These are phyloP conservation scores for Phialemonium atrogriseum DNA, from an alignment of 2,329 filamentous ascomycete species.

Conservation along the genomic window DNA sequence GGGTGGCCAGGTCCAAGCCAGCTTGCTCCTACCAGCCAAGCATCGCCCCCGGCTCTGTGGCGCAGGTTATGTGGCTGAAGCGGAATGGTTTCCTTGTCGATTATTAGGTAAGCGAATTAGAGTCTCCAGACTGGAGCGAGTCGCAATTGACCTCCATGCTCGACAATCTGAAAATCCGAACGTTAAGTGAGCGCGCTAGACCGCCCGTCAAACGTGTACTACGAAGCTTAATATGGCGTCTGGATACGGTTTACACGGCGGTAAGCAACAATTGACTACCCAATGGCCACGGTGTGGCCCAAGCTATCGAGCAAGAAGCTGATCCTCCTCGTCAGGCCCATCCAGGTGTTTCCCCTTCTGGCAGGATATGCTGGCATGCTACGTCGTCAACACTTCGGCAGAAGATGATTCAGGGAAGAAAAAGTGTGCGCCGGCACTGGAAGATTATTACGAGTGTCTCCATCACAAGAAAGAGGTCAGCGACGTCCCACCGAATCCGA, in stretches of 20 bases:
- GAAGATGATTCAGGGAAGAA: slow-evolving; percentile 75
- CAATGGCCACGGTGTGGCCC: slow-evolving; percentile 9
- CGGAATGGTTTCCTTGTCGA: too few relatives aligned
- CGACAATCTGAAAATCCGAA: too few relatives aligned
- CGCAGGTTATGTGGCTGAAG: too few relatives aligned
- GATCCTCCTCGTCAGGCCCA: slow-evolving; percentile 35
- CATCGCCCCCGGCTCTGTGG: too few relatives aligned
- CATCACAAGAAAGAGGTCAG: slow-evolving; percentile 97
- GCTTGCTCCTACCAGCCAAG: too few relatives aligned
- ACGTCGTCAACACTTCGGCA: slow-evolving; percentile 82
- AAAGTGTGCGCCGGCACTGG: slow-evolving; percentile 76
- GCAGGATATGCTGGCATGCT: slow-evolving; percentile 98
- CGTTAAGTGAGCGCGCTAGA: too few relatives aligned
- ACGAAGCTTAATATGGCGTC: slow-evolving; percentile 55
- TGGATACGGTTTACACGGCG: slow-evolving; percentile 73
- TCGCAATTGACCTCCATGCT: too few relatives aligned
- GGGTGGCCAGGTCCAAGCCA: too few relatives aligned
- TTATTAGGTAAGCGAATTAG: too few relatives aligned
- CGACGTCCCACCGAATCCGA: background rate
- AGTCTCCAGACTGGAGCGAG: too few relatives aligned
- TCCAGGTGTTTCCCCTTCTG: slow-evolving; percentile 96
- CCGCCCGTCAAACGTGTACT: background rate
- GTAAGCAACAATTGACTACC: slow-evolving; percentile 37
- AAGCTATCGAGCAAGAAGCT: slow-evolving; percentile 4
- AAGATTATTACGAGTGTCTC: slow-evolving; percentile 98